phyloP scores from a whole-genome alignment of 225 moss, liverwort and hornwort genomes.

The Takakia lepidozioides region DNA sequence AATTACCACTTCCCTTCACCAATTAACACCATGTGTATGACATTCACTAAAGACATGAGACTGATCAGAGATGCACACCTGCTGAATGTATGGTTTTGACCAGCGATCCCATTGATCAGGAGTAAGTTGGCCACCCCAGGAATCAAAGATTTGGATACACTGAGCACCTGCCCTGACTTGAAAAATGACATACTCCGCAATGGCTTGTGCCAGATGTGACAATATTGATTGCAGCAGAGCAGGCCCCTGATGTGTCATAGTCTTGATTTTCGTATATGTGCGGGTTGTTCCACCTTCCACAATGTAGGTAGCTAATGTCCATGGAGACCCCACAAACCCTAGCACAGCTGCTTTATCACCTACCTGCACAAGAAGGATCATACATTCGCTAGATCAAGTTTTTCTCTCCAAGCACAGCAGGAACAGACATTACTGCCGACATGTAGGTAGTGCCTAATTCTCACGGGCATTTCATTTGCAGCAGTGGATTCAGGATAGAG shows the following conservation, averaged over 20 bases:
- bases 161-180: constrained; percentile 53
- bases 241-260: constrained; percentile 46
- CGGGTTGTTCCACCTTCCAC: constrained; percentile 58
- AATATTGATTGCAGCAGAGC: constrained; percentile 40
- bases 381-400: too few species aligned
- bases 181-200: constrained; percentile 51
- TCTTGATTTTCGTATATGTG: constrained; percentile 57
- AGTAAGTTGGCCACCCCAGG: constrained; percentile 60
- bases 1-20: too few species aligned
- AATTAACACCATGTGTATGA: too few species aligned
- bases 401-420: too few species aligned
- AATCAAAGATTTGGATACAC: constrained; percentile 58
- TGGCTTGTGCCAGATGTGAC: constrained; percentile 44
- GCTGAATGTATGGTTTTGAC: constrained; percentile 58
- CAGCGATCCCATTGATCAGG: constrained; percentile 55
- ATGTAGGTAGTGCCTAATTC: too few species aligned
- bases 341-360: constrained; percentile 45
- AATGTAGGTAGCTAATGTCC: constrained; percentile 62
- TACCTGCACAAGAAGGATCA: constrained; percentile 28
- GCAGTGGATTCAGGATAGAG: too few species aligned
- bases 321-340: constrained; percentile 58
- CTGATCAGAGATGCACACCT: constrained; percentile 22
- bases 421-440: too few species aligned
- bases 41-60: too few species aligned
- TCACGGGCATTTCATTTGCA: too few species aligned